Percentiles rank a stretch among this genome's conserved stretches.
Evolutionary conservation across 495 filamentous ascomycete genomes (phyloP).

Genomic region (Aspergillus sclerotiicarbonarius): DNA sequence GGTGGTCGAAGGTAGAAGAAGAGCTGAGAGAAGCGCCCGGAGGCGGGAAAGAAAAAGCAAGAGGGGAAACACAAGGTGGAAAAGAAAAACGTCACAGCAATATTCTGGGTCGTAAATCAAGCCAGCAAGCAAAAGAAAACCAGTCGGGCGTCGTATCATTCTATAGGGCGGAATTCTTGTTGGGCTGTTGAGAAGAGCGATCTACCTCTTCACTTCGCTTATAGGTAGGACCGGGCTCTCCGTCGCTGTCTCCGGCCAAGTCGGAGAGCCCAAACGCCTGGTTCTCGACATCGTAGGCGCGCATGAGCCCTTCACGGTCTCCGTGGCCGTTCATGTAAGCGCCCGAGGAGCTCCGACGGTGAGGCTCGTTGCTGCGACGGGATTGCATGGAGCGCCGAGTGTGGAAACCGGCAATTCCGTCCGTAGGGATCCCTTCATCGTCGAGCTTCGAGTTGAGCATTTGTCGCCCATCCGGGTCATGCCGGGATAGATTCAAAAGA

Average conservation of each 20-base stretch:
- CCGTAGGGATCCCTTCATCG: slow-evolving; percentile 81
- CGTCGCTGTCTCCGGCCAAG: slow-evolving; percentile 69
- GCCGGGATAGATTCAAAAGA: slow-evolving; percentile 88
- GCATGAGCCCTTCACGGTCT: slow-evolving; percentile 79
- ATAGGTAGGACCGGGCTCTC: slow-evolving; percentile 44
- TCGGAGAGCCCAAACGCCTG: slow-evolving; percentile 65
- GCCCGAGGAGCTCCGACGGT: slow-evolving; percentile 56
- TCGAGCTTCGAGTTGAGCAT: slow-evolving; percentile 60
- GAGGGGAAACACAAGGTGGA: slow-evolving; percentile 7
- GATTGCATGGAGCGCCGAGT: slow-evolving; percentile 92
- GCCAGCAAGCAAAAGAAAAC: slow-evolving; percentile 6
- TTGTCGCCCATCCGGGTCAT: slow-evolving; percentile 78
- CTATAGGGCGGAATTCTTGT: slow-evolving; percentile 44
- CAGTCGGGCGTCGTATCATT: slow-evolving; percentile 20
- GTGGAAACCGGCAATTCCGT: slow-evolving; percentile 82
- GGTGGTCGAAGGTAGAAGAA: slow-evolving; percentile 13
- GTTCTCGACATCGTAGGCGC: slow-evolving; percentile 76
- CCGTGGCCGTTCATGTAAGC: slow-evolving; percentile 47
- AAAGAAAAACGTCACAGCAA: slow-evolving; percentile 20
- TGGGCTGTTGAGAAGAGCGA: slow-evolving; percentile 27
- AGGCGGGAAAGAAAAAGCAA: slow-evolving; percentile 1
- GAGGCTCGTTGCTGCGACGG: slow-evolving; percentile 62
- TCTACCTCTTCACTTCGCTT: slow-evolving; percentile 28
- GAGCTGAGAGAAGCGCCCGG: slow-evolving; percentile 1
- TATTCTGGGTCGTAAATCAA: slow-evolving; percentile 24